Evolutionary conservation across 2,329 filamentous ascomycete species (phyloP).

Genomic region (Microascus cirrosus): DNA sequence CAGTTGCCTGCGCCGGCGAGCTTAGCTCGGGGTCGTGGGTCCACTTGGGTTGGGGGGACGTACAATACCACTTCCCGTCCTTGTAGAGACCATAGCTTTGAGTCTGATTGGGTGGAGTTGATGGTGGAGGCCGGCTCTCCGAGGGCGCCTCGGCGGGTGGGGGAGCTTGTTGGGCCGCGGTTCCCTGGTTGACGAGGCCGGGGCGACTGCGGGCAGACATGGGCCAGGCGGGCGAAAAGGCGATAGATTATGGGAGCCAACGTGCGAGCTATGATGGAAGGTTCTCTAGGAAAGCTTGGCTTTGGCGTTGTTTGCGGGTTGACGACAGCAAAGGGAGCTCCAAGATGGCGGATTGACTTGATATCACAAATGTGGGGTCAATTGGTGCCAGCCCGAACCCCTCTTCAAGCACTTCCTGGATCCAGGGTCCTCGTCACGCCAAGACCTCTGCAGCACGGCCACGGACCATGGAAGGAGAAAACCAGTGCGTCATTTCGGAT

Average conservation of each 20-base stretch:
- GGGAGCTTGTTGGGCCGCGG: neutral
- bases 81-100: neutral
- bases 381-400: no score
- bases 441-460: no score
- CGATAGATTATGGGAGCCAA: neutral
- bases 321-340: no score
- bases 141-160: neutral
- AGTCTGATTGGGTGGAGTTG: neutral
- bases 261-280: neutral
- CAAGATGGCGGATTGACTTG: no score
- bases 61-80: constrained; percentile 2
- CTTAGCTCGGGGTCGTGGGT: neutral
- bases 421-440: no score
- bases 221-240: neutral
- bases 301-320: no score
- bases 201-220: constrained; percentile 1
- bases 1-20: constrained; percentile 25
- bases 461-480: no score
- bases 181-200: constrained; percentile 1
- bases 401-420: no score
- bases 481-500: no score
- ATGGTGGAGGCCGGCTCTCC: neutral
- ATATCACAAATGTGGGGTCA: no score
- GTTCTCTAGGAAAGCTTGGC: no score
- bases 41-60: neutral